A percentile compares a stretch with the other conserved stretches of the same genome.
These are phyloP conservation scores for Beta macrorhiza DNA, from an alignment of 179 eudicot genomes.

Conservation along the genomic window DNA sequence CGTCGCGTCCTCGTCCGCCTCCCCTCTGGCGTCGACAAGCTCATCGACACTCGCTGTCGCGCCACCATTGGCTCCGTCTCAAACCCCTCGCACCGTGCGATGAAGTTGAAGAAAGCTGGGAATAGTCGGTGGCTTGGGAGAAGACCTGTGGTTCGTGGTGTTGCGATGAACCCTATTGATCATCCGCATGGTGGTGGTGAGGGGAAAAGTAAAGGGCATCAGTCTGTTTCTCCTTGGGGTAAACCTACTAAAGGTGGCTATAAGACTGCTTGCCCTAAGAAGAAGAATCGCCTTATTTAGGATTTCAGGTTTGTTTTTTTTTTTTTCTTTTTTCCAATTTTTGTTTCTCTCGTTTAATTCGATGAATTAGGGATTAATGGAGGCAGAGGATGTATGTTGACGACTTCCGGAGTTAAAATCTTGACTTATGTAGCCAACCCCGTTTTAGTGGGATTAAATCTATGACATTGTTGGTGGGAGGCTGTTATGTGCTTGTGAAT, in stretches of 20 bases:
- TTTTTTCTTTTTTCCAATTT: not conserved
- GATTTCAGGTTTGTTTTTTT: not conserved
- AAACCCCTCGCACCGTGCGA: slow-evolving; percentile 53
- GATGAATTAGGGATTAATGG: too few relatives aligned
- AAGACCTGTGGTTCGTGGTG: slow-evolving; percentile 72
- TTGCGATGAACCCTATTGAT: slow-evolving; percentile 87
- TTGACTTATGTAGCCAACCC: too few relatives aligned
- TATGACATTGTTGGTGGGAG: not conserved
- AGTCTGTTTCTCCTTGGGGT: slow-evolving; percentile 69
- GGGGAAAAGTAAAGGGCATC: slow-evolving; percentile 66
- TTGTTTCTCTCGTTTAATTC: not conserved
- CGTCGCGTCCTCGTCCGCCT: slow-evolving; percentile 42
- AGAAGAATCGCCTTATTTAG: slow-evolving; percentile 39
- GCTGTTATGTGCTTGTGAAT: not conserved
- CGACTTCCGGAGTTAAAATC: too few relatives aligned
- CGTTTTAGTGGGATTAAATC: not conserved
- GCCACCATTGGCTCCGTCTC: slow-evolving; percentile 67
- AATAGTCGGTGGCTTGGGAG: slow-evolving; percentile 71
- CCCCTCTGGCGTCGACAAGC: slow-evolving; percentile 59
- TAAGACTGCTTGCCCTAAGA: slow-evolving; percentile 66
- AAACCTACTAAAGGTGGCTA: slow-evolving; percentile 78
- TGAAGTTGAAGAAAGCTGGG: slow-evolving; percentile 72
- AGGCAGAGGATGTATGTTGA: too few relatives aligned
- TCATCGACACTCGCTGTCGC: slow-evolving; percentile 56
- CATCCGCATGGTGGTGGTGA: slow-evolving; percentile 97